phyloP scores from a whole-genome alignment of 805 yeast species.

The Huiozyma sinensis region DNA sequence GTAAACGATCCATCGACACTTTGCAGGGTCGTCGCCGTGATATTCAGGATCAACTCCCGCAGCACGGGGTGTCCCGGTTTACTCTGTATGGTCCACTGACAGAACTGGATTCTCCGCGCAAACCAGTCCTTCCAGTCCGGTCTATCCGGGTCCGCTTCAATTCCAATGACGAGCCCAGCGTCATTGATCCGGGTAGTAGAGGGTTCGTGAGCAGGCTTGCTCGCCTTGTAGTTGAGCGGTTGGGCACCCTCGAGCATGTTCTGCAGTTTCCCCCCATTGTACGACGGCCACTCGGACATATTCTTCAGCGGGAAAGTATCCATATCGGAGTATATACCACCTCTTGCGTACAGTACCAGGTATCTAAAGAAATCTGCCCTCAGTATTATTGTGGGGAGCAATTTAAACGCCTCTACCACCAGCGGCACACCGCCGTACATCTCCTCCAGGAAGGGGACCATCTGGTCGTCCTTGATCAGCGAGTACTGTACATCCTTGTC shows the following conservation, averaged over 20 bases:
- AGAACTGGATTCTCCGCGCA: constrained; percentile 85
- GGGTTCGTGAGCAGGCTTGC: constrained; percentile 24
- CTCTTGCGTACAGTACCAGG: constrained; percentile 74
- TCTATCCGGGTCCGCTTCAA: constrained; percentile 95
- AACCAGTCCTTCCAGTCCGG: constrained; percentile 92
- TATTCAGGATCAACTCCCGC: constrained; percentile 66
- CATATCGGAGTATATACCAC: constrained; percentile 88
- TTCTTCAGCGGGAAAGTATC: constrained; percentile 75
- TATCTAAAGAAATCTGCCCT: constrained; percentile 93
- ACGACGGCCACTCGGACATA: constrained; percentile 63
- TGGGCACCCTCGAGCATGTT: background rate
- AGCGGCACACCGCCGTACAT: constrained; percentile 65
- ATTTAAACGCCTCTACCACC: constrained; percentile 60
- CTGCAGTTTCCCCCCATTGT: constrained; percentile 15
- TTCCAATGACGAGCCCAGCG: constrained; percentile 70
- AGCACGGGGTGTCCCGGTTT: constrained; percentile 87
- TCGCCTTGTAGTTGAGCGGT: background rate
- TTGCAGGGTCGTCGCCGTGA: constrained; percentile 62
- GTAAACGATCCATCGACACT: constrained; percentile 10
- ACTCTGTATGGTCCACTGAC: constrained; percentile 93
- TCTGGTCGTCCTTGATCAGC: constrained; percentile 59
- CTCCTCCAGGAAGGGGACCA: constrained; percentile 43
- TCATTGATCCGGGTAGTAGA: no score
- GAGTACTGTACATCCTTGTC: constrained; percentile 34
- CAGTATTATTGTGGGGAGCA: constrained; percentile 70